phyloP scores from a whole-genome alignment of 208 protist genomes.

The Leishmania tarentolae region DNA sequence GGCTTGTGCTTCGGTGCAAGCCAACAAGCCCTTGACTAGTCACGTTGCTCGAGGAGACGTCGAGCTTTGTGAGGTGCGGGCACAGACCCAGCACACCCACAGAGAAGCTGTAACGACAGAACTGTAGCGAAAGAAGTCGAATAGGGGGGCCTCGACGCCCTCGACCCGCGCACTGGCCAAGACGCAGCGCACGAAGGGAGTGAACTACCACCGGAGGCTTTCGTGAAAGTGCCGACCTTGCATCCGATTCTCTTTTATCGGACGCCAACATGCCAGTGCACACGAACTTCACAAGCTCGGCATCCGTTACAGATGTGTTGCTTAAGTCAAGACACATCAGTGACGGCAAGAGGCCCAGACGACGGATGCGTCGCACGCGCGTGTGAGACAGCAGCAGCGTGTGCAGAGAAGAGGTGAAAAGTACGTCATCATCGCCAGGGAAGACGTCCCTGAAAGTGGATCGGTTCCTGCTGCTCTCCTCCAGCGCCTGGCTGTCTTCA shows the following conservation, averaged over 20 bases:
- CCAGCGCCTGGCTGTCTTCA: not conserved
- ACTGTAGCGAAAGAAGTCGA: constrained; percentile 18
- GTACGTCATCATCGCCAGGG: not conserved
- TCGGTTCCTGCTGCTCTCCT: not conserved
- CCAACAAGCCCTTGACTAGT: constrained; percentile 13
- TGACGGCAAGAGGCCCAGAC: constrained; percentile 16
- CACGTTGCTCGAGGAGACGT: constrained; percentile 22
- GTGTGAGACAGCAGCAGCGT: constrained; percentile 29
- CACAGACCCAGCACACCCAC: constrained; percentile 18
- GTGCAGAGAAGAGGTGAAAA: constrained; percentile 10
- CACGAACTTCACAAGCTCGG: constrained; percentile 19
- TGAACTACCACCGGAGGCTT: not conserved
- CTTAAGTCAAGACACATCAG: constrained; percentile 16
- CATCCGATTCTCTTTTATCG: not conserved
- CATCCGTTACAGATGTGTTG: constrained; percentile 11
- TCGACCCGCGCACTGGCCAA: not conserved
- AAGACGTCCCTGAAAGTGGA: not conserved
- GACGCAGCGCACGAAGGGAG: not conserved
- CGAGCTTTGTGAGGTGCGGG: constrained; percentile 16
- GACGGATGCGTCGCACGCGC: constrained; percentile 5
- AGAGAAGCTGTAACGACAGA: constrained; percentile 19
- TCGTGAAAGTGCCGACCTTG: not conserved
- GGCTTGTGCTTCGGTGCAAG: constrained; percentile 9
- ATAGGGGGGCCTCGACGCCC: not conserved
- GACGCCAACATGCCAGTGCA: constrained; percentile 8